Evolutionary conservation across 2,329 filamentous ascomycete species (phyloP), one percentile per base, ranked within the genome.

Genomic region (Pseudocercospora ulei): DNA sequence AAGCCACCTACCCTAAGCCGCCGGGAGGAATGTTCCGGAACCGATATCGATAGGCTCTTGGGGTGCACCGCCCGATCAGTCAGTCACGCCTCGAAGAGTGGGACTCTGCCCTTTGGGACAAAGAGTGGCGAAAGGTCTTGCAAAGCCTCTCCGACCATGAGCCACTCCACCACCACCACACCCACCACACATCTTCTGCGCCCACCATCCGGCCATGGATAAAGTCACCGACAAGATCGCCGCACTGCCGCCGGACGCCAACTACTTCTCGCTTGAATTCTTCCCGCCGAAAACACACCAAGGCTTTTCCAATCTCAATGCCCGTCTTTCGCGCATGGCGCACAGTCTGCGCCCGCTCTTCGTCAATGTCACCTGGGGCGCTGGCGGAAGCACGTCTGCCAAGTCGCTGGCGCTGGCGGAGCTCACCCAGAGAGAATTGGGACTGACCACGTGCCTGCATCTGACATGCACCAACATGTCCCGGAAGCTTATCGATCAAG

Each of bases 381-480:
- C 90, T 16, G 90, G 90, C 44, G 90, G 90, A 36, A 92, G 82
- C 49, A 98, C 90, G 0, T 80, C 86, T 3, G 74, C 75, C 41
- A 94, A 94, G 66, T 93, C 85, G 19, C 76, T 98, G 44, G 86
- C 95, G 63, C 73, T 98, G 47, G 90, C 90, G 29, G 88, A 96
- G 66, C 76, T 96, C 55, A 95, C 87, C 62, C 90, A 96, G 67
- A 74, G 86, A 46, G 85, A 94, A 64, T 66, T 96, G 39, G 83
- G 83, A 43, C 71, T 98, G 43, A 96, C 90, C 26, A 98, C 90
- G 45, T 95, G 90, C 62, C 70, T 98, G 50, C 90, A 98, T 61
- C 69, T 98, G 51, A 98, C 90, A 2, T 98, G 90, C 64, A 98
- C 90, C 39, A 96, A 98, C 62, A 96, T 96, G 88, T 90, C 81